Evolutionary conservation across 345 rosid genomes (phyloP), one percentile per base, ranked within the genome.

Genomic region (Orychophragmus violaceus): DNA sequence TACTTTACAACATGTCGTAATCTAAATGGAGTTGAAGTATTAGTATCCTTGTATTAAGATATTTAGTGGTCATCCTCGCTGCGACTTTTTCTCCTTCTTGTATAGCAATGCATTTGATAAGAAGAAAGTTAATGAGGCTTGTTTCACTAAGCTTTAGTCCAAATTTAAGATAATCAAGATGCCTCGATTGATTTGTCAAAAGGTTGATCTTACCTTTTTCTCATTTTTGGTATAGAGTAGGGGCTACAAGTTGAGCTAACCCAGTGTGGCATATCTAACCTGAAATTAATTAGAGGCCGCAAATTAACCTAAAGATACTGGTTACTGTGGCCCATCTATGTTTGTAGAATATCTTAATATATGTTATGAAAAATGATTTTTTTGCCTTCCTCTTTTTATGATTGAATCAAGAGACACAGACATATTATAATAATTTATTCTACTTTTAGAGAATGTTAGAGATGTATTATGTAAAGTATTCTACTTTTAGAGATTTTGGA

Each of bases 1-100:
- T 35, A 71, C 70, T 46, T 71, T 46, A 28, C 24, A 42, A 63
- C 52, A 71, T 54, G 66, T 68, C 74, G 50, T 71, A 55, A 45
- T 46, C 64, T 42, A 45, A 24, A 62, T 71, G 17, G 41, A 45
- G 39, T 54, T 61, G 18, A 6, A 25, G 24, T 33, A 33, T 33
- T 18, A 44, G 37, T 41, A 21, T 14, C 50, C 42, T 41, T 32
- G 14, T 21, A 23, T 68, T 59, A 13, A 30, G 16, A 9, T 30
- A 5, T 67, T 45, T 57, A 28, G 48, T 56, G 48, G 48, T 18
- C 21, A 8, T 41, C 21, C 48, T 14, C 48, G 7, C 48, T 41
- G 21, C 19, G 48, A 41, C 48, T 2, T 39, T 41, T 41, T 41
- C 48, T 41, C 48, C 16, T 41, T 41, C 48, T 41, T 41, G 48